A percentile compares a stretch with the other conserved stretches of the same genome.
phyloP scores from a whole-genome alignment of 805 yeast species.

The Metschnikowia matae region DNA sequence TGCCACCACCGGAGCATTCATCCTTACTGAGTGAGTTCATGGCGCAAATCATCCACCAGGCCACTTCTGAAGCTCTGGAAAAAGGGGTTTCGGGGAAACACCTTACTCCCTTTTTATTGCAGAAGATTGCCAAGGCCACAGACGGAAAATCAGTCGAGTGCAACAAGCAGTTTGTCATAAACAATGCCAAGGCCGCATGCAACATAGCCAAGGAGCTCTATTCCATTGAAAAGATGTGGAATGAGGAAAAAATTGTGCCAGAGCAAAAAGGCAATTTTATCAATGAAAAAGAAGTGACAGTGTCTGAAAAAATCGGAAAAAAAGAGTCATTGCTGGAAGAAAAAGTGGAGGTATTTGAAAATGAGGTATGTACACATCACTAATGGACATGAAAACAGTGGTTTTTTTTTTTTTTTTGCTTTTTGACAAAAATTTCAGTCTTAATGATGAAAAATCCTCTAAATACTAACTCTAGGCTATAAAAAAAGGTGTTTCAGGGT shows the following conservation, averaged over 20 bases:
- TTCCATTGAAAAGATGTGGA: too few relatives aligned
- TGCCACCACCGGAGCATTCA: conserved; percentile 68
- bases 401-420: too few relatives aligned
- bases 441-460: too few relatives aligned
- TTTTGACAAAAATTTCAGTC: too few relatives aligned
- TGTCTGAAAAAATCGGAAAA: too few relatives aligned
- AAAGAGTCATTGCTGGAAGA: too few relatives aligned
- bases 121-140: conserved; percentile 62
- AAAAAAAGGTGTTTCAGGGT: neutral
- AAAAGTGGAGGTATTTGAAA: neutral
- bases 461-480: conserved; percentile 1
- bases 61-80: conserved; percentile 51
- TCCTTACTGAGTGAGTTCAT: conserved; percentile 57
- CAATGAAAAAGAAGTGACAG: too few relatives aligned
- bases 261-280: too few relatives aligned
- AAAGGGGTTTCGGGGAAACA: conserved; percentile 63
- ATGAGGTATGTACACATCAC: neutral
- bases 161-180: conserved; percentile 70
- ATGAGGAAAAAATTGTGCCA: too few relatives aligned
- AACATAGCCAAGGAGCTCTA: conserved; percentile 56
- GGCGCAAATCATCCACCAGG: conserved; percentile 51
- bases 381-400: too few relatives aligned
- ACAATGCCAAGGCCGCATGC: conserved; percentile 69
- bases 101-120: conserved; percentile 72
- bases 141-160: conserved; percentile 65